Base-by-base conservation (phyloP, 2,329 filamentous ascomycete species). In the Fusarium sp. region DNA sequence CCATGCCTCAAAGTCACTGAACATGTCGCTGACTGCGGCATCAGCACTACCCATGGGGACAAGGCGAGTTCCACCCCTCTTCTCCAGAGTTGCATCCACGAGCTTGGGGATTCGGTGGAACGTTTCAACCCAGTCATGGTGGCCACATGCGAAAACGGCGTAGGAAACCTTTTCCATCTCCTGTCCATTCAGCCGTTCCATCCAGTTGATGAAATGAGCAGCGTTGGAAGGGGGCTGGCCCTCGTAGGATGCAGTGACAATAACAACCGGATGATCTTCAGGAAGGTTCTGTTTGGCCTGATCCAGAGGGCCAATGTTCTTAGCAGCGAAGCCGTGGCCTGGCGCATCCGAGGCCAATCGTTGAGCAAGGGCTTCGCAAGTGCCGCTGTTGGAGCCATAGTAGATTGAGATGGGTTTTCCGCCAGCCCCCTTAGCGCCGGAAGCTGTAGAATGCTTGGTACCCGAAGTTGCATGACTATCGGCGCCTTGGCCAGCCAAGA, bases 141-240 rank as follows among this genome's bases (percentile, higher is more conserved):
- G 80, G 4, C 93, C 93, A 63, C 91, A 92, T 2, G 92, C 93
- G 79, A 93, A 95, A 4, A 94, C 89, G 1, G 92, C 88, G 78
- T 91, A 95, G 2, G 87, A 84, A 1, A 92, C 87, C 9, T 86
- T 87, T 10, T 89, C 83, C 25, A 93, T 74, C 10, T 83, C 86
- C 65, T 87, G 84, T 12, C 89, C 82, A 14, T 78, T 84, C 7
- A 78, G 17, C 4, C 66, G 68, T 72, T 90, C 85, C 7, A 95
- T 80, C 93, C 93, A 95, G 20, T 87, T 84, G 27, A 92, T 87
- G 76, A 95, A 95, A 58, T 90, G 87, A 0, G 84, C 86, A 0
- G 93, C 93, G 70, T 95, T 95, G 70, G 94, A 92, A 0, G 93
- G 90, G 0, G 93, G 91, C 64, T 93, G 87, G 1, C 93, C 93